Base-by-base conservation (phyloP, 371 early-diverging fungal species). In the Apophysomyces elegans region DNA sequence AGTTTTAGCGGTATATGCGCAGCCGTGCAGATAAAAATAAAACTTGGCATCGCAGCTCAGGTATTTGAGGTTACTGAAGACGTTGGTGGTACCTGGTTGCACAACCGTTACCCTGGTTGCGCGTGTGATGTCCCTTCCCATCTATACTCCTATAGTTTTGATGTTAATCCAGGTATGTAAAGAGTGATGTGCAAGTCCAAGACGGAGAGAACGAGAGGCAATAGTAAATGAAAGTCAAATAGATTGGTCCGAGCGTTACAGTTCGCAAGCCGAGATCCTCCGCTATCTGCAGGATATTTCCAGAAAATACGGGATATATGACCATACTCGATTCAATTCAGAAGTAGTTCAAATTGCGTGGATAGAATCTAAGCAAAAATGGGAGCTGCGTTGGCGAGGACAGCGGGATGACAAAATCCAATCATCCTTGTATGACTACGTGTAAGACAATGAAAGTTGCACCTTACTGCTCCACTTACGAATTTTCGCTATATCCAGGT, bases 21-120 rank as follows among this genome's bases (percentile, higher is more conserved):
- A 16, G 88, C 84, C 3, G 80, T 87, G 37, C 79, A 83, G 16
- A 68, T 87, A 0, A 71, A 81, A 65, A 77, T 81, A 18, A 63
- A 84, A 43, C 61, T 88, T 45, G 78, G 79, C 36, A 67, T 85
- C 47, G 67, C 54, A 56, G 79, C 70, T 58, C 72, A 77, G 37
- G 63, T 90, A n/a, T 88, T 80, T 69, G 90, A 90, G 61, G 72
- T 75, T 35, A 74, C 76, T 21, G 68, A 73, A 4, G 84, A 81
- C 35, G 70, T 88, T n/a, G 88, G 88, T 0, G 90, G 88, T 7
- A 87, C 86, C 4, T 90, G 90, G 90, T 74, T 76, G 59, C 64
- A 72, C 32, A 90, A 89, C 67, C 81, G 67, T 0, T 89, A 89
- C 59, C 88, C 88, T 18, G 89, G 88, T 0, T 76, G 73, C 35